Conservation (phyloP, 2,329 filamentous ascomycete species). For the Amauroascus verrucosus region DNA sequence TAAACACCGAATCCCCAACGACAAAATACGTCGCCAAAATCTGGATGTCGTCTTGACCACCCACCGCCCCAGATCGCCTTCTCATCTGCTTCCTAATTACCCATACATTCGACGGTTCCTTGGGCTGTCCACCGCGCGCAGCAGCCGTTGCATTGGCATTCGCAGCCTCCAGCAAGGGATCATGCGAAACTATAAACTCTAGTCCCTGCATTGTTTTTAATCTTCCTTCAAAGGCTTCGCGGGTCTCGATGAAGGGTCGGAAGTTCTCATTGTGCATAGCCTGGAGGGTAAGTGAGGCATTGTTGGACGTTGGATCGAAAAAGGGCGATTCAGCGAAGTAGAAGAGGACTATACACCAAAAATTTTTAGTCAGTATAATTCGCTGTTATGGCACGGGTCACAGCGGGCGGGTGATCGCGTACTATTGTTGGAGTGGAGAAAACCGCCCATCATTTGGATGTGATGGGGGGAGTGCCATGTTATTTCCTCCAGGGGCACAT, state of each 20-base stretch:
- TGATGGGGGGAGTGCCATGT: constrained; percentile 38
- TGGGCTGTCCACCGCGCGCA: constrained; percentile 20
- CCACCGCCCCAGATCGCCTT: constrained; percentile 33
- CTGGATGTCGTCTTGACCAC: constrained; percentile 41
- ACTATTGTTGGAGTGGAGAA: constrained; percentile 39
- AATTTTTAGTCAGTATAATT: background rate
- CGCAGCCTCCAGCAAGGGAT: constrained; percentile 43
- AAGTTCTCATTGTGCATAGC: constrained; percentile 41
- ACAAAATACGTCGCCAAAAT: constrained; percentile 51
- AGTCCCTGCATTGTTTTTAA: constrained; percentile 47
- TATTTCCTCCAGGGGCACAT: constrained; percentile 33
- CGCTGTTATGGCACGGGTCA: too few relatives aligned
- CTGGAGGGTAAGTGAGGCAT: constrained; percentile 47
- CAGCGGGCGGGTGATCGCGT: constrained; percentile 12
- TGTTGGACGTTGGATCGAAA: constrained; percentile 52
- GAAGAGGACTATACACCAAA: constrained; percentile 44
- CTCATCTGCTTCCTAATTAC: constrained; percentile 51
- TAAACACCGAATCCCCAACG: constrained; percentile 50
- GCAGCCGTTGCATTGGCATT: constrained; percentile 20
- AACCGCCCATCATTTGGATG: constrained; percentile 39
- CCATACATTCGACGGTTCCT: constrained; percentile 46
- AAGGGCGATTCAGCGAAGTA: constrained; percentile 56
- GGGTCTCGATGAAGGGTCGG: constrained; percentile 44
- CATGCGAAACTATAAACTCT: constrained; percentile 51
- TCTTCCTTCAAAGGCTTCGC: constrained; percentile 46